Percentiles rank a stretch among this genome's conserved stretches.
Conservation (phyloP, 2,329 filamentous ascomycete species). For the Cladosporium sp. region DNA sequence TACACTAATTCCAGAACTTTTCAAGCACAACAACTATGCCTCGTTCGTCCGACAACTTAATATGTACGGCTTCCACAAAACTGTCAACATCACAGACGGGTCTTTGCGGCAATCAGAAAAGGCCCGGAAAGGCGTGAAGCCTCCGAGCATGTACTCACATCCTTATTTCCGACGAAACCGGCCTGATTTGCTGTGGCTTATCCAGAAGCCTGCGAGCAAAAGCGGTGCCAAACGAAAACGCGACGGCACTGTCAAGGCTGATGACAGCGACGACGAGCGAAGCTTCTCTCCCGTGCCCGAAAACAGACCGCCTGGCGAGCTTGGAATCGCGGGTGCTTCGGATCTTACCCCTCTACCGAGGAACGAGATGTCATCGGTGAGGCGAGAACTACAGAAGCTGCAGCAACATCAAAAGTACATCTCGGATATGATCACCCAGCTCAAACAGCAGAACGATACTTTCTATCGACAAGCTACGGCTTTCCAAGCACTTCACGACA, state of each 20-base stretch:
- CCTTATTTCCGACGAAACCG: slow-evolving; percentile 92
- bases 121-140: slow-evolving; percentile 88
- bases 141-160: slow-evolving; percentile 96
- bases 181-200: slow-evolving; percentile 89
- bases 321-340: slow-evolving; percentile 34
- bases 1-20: slow-evolving; percentile 68
- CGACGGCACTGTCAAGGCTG: slow-evolving; percentile 58
- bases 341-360: slow-evolving; percentile 53
- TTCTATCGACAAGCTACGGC: slow-evolving; percentile 82
- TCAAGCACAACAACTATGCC: slow-evolving; percentile 77
- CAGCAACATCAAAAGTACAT: slow-evolving; percentile 85
- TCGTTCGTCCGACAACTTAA: slow-evolving; percentile 69
- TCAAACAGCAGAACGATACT: slow-evolving; percentile 82
- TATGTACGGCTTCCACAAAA: slow-evolving; percentile 55
- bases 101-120: slow-evolving; percentile 96
- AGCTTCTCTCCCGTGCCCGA: slow-evolving; percentile 27
- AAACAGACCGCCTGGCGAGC: slow-evolving; percentile 20
- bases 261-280: slow-evolving; percentile 67
- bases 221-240: slow-evolving; percentile 45
- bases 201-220: slow-evolving; percentile 86
- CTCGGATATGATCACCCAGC: slow-evolving; percentile 70
- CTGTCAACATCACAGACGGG: slow-evolving; percentile 78
- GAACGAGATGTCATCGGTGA: slow-evolving; percentile 73
- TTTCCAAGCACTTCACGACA: slow-evolving; percentile 86
- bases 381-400: slow-evolving; percentile 74